phyloP scores from a whole-genome alignment of 1,284 basidiomycete species.

The Sporisorium iseilematis-ciliati region DNA sequence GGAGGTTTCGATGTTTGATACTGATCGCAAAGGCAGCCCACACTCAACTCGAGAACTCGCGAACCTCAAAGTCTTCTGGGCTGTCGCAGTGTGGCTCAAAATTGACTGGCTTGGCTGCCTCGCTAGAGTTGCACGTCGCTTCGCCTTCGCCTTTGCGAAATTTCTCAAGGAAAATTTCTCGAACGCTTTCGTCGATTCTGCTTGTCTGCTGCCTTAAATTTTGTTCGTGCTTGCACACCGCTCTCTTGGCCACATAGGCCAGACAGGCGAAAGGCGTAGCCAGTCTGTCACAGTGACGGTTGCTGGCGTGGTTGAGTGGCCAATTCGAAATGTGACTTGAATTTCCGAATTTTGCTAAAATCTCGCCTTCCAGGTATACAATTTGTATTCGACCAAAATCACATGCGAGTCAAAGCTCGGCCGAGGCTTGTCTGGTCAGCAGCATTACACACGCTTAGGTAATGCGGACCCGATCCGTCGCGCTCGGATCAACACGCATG shows the following conservation, averaged over 20 bases:
- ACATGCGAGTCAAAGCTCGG: neutral
- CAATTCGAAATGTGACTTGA: neutral
- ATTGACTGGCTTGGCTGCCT: conserved; percentile 1
- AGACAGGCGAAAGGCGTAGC: neutral
- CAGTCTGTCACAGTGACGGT: neutral
- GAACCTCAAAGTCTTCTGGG: conserved; percentile 10
- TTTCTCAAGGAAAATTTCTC: conserved; percentile 14
- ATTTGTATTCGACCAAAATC: neutral
- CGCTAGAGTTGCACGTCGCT: neutral
- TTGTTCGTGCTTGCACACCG: conserved; percentile 17
- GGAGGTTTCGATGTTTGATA: conserved; percentile 12
- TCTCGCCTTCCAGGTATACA: neutral
- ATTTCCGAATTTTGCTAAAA: neutral
- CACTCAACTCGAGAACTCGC: conserved; percentile 2
- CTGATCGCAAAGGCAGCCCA: conserved; percentile 10
- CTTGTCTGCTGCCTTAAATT: conserved; percentile 23
- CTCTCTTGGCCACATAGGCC: conserved; percentile 7
- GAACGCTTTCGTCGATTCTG: conserved; percentile 3
- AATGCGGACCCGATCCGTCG: neutral
- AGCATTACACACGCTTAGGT: conserved; percentile 24
- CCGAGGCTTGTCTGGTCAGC: neutral
- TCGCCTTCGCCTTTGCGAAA: neutral
- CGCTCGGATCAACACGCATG: conserved; percentile 40
- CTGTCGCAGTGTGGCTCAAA: neutral
- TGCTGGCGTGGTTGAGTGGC: neutral